Evolutionary conservation across 2,329 filamentous ascomycete genomes (phyloP).

Genomic region (Huntiella abstrusa): DNA sequence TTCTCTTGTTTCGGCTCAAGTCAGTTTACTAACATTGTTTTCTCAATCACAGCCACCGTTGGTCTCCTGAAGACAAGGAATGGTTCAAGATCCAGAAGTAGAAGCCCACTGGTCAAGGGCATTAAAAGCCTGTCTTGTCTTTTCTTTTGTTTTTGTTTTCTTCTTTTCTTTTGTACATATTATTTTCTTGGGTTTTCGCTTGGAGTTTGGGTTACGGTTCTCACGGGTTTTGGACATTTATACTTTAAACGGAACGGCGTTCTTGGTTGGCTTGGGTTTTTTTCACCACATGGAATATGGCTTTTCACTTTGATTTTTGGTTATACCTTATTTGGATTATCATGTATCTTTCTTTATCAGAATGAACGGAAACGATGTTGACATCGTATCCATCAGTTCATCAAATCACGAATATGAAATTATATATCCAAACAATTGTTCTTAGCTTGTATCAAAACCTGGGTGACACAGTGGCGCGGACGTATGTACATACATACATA

Average conservation of each 20-base stretch:
- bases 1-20: neutral
- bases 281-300: no score
- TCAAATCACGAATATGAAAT: no score
- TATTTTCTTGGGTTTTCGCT: neutral
- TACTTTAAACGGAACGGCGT: no score
- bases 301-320: neutral
- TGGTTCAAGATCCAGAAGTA: constrained; percentile 31
- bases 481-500: no score
- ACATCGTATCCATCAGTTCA: no score
- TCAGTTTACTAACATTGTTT: constrained; percentile 2
- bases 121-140: neutral
- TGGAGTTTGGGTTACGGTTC: neutral
- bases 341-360: no score
- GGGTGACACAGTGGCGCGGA: no score
- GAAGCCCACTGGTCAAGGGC: neutral
- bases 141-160: neutral
- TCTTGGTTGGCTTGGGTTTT: neutral
- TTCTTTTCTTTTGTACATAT: neutral
- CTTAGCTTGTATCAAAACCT: no score
- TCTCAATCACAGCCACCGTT: constrained; percentile 31
- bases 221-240: no score
- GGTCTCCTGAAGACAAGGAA: constrained; percentile 36
- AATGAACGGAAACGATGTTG: no score
- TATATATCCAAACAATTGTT: no score
- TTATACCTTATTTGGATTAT: neutral